A percentile compares a stretch with the other conserved stretches of the same genome.
phyloP scores from a whole-genome alignment of 305 asterid species.

The Monarda citriodora region DNA sequence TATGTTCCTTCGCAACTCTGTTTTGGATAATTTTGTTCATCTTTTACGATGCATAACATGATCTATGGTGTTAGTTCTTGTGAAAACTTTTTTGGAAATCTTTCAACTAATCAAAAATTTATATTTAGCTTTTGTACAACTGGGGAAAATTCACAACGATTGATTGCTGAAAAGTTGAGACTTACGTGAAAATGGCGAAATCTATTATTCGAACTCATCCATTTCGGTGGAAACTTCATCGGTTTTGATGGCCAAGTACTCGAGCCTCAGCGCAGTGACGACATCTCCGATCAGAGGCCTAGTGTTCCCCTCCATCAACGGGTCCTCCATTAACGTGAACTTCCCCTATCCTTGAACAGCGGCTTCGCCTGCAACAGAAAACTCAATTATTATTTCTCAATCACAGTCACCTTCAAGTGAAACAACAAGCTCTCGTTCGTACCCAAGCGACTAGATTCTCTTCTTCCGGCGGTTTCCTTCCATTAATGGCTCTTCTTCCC shows the following conservation, averaged over 20 bases:
- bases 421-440: too few relatives aligned
- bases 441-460: slow-evolving; percentile 92
- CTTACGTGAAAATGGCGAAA: too few relatives aligned
- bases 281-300: slow-evolving; percentile 90
- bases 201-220: slow-evolving; percentile 11
- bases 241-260: slow-evolving; percentile 52
- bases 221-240: slow-evolving; percentile 21
- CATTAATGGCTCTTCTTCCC: slow-evolving; percentile 89
- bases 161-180: too few relatives aligned
- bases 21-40: too few relatives aligned
- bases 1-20: too few relatives aligned
- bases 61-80: too few relatives aligned
- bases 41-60: too few relatives aligned
- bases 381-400: too few relatives aligned
- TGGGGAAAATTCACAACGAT: not conserved
- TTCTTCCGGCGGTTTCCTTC: slow-evolving; percentile 62
- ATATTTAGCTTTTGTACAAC: not conserved
- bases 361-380: slow-evolving; percentile 79
- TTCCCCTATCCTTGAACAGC: slow-evolving; percentile 64
- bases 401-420: too few relatives aligned
- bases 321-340: slow-evolving; percentile 69
- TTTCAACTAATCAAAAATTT: not conserved
- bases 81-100: too few relatives aligned
- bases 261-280: slow-evolving; percentile 93
- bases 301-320: slow-evolving; percentile 75